Percentiles rank a stretch among this genome's conserved stretches.
Evolutionary conservation across 306 rosid genomes (phyloP).

Genomic region (Rosa persica): DNA sequence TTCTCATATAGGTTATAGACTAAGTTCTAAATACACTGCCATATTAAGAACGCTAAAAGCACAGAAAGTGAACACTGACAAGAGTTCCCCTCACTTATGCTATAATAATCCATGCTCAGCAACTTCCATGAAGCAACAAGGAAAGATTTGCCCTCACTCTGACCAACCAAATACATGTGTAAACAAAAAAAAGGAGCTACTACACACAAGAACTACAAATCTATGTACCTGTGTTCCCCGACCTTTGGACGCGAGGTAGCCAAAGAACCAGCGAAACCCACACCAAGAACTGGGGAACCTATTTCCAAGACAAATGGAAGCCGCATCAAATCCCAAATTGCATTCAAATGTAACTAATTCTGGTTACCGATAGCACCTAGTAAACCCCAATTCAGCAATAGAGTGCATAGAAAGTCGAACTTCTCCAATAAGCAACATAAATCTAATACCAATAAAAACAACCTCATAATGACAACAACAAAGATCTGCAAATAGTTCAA

Average conservation of each 20-base stretch:
- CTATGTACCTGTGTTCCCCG: slow-evolving; percentile 77
- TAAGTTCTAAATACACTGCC: not conserved
- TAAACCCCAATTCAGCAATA: not conserved
- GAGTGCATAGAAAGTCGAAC: not conserved
- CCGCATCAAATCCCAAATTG: slow-evolving; percentile 17
- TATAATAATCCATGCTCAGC: not conserved
- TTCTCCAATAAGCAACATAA: not conserved
- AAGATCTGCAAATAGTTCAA: no score
- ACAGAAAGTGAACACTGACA: not conserved
- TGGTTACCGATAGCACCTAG: not conserved
- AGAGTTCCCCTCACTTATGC: not conserved
- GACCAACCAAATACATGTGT: not conserved
- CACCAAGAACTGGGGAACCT: slow-evolving; percentile 88
- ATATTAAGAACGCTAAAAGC: not conserved
- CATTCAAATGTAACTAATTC: not conserved
- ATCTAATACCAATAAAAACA: no score
- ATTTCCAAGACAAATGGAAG: slow-evolving; percentile 27
- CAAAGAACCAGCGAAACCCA: slow-evolving; percentile 85
- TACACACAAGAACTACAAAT: not conserved
- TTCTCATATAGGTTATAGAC: not conserved
- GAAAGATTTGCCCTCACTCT: not conserved
- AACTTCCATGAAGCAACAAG: not conserved
- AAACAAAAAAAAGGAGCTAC: not conserved
- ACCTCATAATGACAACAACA: no score
- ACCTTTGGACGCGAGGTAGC: slow-evolving; percentile 56